phyloP scores from a whole-genome alignment of 2,329 filamentous ascomycete species.

The Magnaporthiopsis rhizophila region DNA sequence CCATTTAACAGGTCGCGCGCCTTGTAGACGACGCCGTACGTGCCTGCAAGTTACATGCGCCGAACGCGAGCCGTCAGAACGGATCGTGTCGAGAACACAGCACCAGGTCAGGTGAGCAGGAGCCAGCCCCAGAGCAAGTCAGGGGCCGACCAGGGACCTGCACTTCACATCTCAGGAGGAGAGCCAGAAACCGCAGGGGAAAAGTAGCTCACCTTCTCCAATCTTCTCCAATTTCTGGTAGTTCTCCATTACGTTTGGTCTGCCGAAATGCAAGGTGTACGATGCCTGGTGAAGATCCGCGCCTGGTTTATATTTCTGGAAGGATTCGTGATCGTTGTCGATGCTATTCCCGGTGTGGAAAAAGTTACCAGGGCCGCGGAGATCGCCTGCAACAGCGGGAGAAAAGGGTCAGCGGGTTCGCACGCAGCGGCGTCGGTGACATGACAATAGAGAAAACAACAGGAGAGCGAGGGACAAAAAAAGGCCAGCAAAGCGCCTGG shows the following conservation, averaged over 20 bases:
- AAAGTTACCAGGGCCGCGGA: neutral
- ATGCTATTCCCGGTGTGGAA: neutral
- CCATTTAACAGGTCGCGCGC: constrained; percentile 70
- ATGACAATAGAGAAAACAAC: neutral
- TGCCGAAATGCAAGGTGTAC: no score
- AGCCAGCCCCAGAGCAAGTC: neutral
- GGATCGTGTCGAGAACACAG: neutral
- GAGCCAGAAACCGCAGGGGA: neutral
- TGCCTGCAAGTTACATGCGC: constrained; percentile 44
- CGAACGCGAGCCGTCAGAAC: neutral
- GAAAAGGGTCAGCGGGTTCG: neutral
- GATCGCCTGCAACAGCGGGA: neutral
- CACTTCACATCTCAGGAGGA: neutral
- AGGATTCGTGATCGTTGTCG: neutral
- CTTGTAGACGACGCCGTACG: constrained; percentile 89
- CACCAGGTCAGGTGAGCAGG: neutral
- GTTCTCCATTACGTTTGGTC: constrained; percentile 61
- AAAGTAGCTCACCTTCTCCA: constrained; percentile 61
- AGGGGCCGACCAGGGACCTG: neutral
- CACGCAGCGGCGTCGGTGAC: no score
- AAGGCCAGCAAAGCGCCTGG: neutral
- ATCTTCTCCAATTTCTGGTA: constrained; percentile 92
- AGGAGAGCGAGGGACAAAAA: neutral
- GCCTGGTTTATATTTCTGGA: neutral
- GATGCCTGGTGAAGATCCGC: neutral